phyloP scores from a whole-genome alignment of 176 grass and related monocot genomes.

The Dendrocalamus sinicus region DNA sequence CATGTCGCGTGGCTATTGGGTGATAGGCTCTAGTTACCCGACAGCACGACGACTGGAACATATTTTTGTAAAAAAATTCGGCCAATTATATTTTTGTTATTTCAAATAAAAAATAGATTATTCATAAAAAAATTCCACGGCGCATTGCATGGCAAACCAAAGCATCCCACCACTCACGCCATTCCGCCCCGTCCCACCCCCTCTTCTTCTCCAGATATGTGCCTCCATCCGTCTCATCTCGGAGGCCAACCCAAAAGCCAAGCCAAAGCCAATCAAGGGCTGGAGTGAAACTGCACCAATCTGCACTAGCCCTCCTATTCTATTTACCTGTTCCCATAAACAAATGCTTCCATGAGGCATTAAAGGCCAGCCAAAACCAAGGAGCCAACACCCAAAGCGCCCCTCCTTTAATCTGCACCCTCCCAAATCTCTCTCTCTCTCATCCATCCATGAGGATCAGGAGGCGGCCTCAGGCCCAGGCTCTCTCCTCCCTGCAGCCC shows the following conservation, averaged over 20 bases:
- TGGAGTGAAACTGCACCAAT: slow-evolving; percentile 38
- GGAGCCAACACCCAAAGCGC: slow-evolving; percentile 45
- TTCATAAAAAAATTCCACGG: neutral
- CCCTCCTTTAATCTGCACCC: slow-evolving; percentile 60
- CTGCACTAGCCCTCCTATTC: neutral
- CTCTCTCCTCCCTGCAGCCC: slow-evolving; percentile 12
- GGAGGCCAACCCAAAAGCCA: neutral
- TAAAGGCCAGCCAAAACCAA: slow-evolving; percentile 46
- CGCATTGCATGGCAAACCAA: slow-evolving; percentile 39
- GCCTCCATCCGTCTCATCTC: neutral
- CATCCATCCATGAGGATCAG: slow-evolving; percentile 83
- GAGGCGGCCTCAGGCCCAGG: slow-evolving; percentile 56
- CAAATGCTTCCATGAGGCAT: slow-evolving; percentile 46
- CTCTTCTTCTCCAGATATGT: neutral
- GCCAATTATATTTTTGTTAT: no score
- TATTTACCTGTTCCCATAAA: slow-evolving; percentile 43
- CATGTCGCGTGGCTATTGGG: no score
- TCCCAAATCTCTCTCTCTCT: slow-evolving; percentile 48
- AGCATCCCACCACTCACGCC: neutral
- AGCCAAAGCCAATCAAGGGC: neutral
- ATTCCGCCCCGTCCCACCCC: neutral
- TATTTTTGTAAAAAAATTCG: no score
- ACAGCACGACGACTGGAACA: no score
- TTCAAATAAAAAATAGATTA: no score
- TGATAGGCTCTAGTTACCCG: no score